Base-by-base conservation (phyloP, 805 yeast species). In the Komagataella populi region DNA sequence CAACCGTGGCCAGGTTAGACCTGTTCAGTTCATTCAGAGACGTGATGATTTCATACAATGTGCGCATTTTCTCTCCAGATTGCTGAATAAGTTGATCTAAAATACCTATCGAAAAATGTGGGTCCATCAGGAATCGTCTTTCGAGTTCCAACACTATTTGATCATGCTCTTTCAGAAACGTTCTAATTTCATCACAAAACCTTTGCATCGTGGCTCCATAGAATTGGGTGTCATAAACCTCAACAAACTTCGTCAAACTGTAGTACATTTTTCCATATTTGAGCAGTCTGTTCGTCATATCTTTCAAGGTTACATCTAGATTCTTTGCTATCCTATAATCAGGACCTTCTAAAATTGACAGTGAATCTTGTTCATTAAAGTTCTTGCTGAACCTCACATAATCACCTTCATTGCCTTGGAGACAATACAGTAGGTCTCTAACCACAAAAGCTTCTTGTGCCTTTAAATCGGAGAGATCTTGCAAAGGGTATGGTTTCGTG, bases 121-220 rank as follows among this genome's bases (percentile, higher is more conserved):
- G 56, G 55, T 79, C 75, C 16, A 59, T 63, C 23, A 69, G 64
- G 63, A 78, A 79, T 47, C 74, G 74, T n/a, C 67, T 62, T 56
- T 84, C 89, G n/a, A 84, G 57, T 6, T 65, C 62, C 3, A 65
- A 68, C 4, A 69, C 60, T 5, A 55, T 20, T 8, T 73, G 55
- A 3, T 67, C 60, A 23, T 65, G 67, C 4, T 65, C 62, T 36
- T 67, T 61, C 52, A 81, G 58, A 49, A 75, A 66, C 2, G 61
- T 57, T 44, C 83, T 64, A 2, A 89, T 72, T 45, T 79, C 79
- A 50, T 67, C 72, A 54, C 93, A 86, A 6, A 93, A 66, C 3
- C 85, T 76, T 57, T 89, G 96, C 51, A 84, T 72, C 1, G 85
- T 83, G 50, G 76, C 74, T 0, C 99, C 99, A 60, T 77, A 80